A percentile compares a stretch with the other conserved stretches of the same genome.
Evolutionary conservation across 805 yeast genomes (phyloP).

Genomic region (Teunomyces funiuensis): DNA sequence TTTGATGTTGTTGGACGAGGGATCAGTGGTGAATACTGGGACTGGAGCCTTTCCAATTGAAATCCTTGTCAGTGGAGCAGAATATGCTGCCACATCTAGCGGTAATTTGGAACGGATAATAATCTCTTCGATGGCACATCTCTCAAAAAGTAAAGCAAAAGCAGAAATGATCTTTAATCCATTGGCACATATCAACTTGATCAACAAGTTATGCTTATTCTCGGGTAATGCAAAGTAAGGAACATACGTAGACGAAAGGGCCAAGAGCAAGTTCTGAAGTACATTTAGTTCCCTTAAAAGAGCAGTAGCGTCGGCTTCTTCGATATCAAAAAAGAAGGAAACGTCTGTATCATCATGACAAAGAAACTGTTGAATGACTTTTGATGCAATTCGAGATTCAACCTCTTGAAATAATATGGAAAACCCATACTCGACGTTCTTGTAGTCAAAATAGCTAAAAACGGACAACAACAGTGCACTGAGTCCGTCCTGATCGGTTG

Average conservation of each 20-base stretch:
- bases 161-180: conserved; percentile 41
- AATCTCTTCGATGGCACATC: conserved; percentile 59
- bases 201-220: conserved; percentile 41
- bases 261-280: conserved; percentile 44
- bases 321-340: conserved; percentile 38
- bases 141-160: conserved; percentile 39
- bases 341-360: conserved; percentile 22
- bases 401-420: conserved; percentile 35
- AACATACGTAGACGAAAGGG: conserved; percentile 52
- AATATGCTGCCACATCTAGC: conserved; percentile 42
- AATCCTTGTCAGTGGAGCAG: conserved; percentile 31
- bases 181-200: conserved; percentile 37
- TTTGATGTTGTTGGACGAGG: conserved; percentile 30
- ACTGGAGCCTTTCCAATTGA: conserved; percentile 37
- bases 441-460: conserved; percentile 56
- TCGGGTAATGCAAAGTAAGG: conserved; percentile 26
- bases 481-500: conserved; percentile 49
- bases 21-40: conserved; percentile 45
- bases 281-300: conserved; percentile 38
- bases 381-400: conserved; percentile 24
- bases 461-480: conserved; percentile 50
- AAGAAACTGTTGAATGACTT: conserved; percentile 30
- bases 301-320: conserved; percentile 27
- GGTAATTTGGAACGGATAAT: conserved; percentile 51
- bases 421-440: conserved; percentile 48